phyloP scores from a whole-genome alignment of 2,329 filamentous ascomycete species.

The Epichloe uncinata region DNA sequence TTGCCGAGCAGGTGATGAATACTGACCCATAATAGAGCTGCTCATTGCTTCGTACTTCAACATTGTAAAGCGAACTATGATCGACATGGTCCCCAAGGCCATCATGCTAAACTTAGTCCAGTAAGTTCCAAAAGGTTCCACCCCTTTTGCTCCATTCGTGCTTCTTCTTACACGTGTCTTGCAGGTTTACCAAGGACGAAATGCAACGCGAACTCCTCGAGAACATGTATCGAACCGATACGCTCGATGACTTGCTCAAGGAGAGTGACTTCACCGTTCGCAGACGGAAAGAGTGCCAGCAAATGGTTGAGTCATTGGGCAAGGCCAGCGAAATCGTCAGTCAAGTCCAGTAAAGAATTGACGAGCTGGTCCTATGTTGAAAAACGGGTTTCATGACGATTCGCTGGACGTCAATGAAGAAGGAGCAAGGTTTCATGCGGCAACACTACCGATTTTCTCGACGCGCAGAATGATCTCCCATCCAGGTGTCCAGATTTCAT shows the following conservation, averaged over 20 bases:
- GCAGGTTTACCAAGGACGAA: slow-evolving; percentile 85
- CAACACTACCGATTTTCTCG: not conserved
- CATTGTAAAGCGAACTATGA: slow-evolving; percentile 96
- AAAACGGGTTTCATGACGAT: not conserved
- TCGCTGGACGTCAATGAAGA: not conserved
- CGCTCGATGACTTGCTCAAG: slow-evolving; percentile 88
- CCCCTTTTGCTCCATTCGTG: not conserved
- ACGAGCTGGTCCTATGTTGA: not conserved
- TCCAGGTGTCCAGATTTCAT: slow-evolving; percentile 10
- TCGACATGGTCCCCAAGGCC: slow-evolving; percentile 98
- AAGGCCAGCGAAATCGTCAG: slow-evolving; percentile 95
- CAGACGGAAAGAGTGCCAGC: slow-evolving; percentile 92
- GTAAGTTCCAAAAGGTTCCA: slow-evolving; percentile 39
- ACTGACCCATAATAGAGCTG: slow-evolving; percentile 47
- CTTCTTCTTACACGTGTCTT: slow-evolving; percentile 1
- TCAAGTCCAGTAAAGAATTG: slow-evolving; percentile 44
- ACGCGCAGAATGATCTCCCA: not conserved
- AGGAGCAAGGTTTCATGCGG: not conserved
- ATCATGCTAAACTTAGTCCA: slow-evolving; percentile 96
- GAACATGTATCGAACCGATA: slow-evolving; percentile 89
- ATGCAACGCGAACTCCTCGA: slow-evolving; percentile 96
- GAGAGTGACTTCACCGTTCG: slow-evolving; percentile 95
- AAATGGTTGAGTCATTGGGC: slow-evolving; percentile 91
- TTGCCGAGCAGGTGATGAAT: not conserved
- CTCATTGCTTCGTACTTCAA: slow-evolving; percentile 96